phyloP scores from a whole-genome alignment of 495 filamentous ascomycete species.

The Cercophora samala region DNA sequence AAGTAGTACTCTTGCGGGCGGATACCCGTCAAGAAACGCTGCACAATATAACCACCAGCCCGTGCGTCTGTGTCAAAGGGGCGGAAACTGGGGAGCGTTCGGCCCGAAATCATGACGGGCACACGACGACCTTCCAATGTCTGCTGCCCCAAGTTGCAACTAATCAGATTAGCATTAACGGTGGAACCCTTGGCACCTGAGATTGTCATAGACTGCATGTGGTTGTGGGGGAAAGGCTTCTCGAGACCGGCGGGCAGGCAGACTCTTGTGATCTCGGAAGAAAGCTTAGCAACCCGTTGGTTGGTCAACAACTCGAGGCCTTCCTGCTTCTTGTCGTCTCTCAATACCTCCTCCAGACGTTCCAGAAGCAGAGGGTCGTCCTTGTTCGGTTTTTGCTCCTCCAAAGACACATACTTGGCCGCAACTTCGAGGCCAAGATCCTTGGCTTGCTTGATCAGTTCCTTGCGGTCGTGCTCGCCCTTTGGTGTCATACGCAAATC shows the following conservation, averaged over 20 bases:
- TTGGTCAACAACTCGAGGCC: constrained; percentile 85
- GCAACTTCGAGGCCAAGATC: constrained; percentile 80
- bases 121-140: constrained; percentile 93
- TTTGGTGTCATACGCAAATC: constrained; percentile 82
- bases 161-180: constrained; percentile 97
- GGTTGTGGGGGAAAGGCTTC: constrained; percentile 93
- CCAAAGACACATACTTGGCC: constrained; percentile 87
- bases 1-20: constrained; percentile 98
- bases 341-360: constrained; percentile 82
- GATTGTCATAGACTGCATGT: constrained; percentile 98
- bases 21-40: constrained; percentile 97
- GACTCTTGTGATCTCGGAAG: constrained; percentile 68
- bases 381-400: constrained; percentile 53
- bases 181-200: constrained; percentile 91
- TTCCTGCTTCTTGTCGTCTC: constrained; percentile 85
- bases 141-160: constrained; percentile 95
- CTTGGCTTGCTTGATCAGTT: constrained; percentile 65
- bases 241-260: constrained; percentile 80
- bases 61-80: constrained; percentile 85
- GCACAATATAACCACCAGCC: constrained; percentile 89
- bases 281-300: constrained; percentile 63
- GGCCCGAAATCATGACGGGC: constrained; percentile 96
- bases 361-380: constrained; percentile 66
- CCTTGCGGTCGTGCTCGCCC: constrained; percentile 68
- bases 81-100: constrained; percentile 90